Percentiles rank a stretch among this genome's conserved stretches.
phyloP scores from a whole-genome alignment of 306 rosid species.

The Castanea mollissima region DNA sequence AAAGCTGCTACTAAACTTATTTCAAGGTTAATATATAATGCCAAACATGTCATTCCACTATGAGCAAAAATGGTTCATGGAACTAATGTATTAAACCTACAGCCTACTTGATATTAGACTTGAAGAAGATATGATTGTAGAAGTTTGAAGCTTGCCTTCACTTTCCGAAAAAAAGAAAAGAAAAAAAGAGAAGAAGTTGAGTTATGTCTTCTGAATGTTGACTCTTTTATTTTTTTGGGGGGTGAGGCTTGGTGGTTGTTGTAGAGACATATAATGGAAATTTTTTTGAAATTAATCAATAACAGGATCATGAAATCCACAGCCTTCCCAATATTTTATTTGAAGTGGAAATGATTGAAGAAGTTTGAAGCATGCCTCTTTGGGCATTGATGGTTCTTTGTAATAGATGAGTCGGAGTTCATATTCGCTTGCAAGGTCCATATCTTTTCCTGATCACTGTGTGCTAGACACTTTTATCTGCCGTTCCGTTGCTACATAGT shows the following conservation, averaged over 20 bases:
- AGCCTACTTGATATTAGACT: background rate
- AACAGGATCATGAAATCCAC: background rate
- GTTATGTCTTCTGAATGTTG: no score
- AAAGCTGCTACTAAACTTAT: background rate
- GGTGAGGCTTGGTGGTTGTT: no score
- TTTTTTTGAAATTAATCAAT: background rate
- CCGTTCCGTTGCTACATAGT: background rate
- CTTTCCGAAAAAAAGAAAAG: no score
- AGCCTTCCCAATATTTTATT: background rate
- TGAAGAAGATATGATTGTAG: background rate
- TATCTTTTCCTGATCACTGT: background rate
- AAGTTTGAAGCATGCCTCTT: background rate
- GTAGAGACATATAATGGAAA: background rate
- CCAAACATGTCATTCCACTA: background rate
- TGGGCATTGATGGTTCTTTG: background rate
- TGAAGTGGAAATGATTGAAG: background rate
- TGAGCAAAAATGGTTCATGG: background rate
- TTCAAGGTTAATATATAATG: background rate
- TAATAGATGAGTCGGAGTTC: background rate
- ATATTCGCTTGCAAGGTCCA: background rate
- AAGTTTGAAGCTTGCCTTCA: background rate
- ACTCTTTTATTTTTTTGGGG: no score
- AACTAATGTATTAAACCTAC: background rate
- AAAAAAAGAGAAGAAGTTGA: no score
- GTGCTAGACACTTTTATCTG: background rate